Conservation (phyloP, 306 rosid genomes). For the Ochetophila trinervis region DNA sequence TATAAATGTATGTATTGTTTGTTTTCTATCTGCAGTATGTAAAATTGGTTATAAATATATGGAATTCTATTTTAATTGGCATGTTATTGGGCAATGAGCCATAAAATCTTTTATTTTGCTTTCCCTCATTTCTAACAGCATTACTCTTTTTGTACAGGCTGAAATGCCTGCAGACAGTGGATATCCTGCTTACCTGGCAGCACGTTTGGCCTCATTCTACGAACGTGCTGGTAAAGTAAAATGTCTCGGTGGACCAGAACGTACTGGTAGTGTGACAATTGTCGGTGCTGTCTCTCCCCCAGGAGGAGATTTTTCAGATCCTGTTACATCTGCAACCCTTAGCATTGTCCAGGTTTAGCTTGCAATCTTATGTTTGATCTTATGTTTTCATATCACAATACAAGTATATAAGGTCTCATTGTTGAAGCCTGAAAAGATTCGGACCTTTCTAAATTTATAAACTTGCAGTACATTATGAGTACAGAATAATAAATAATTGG, state of each 20-base stretch:
- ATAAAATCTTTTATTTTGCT: slow-evolving; percentile 1
- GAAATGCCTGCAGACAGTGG: slow-evolving; percentile 99
- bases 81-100: not conserved
- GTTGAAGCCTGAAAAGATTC: not conserved
- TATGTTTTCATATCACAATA: not conserved
- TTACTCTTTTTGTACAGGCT: slow-evolving; percentile 52
- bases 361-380: not conserved
- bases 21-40: no score
- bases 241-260: slow-evolving; percentile 98
- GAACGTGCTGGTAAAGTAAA: slow-evolving; percentile 99
- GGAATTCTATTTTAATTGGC: not conserved
- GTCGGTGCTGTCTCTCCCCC: slow-evolving; percentile 99
- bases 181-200: slow-evolving; percentile 97
- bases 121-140: slow-evolving; percentile 15
- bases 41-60: no score
- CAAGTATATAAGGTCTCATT: not conserved
- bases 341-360: slow-evolving; percentile 90
- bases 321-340: slow-evolving; percentile 99
- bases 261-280: slow-evolving; percentile 97
- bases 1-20: no score
- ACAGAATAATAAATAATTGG: not conserved
- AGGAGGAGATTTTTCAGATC: slow-evolving; percentile 99
- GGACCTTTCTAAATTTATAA: not conserved
- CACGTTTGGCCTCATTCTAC: slow-evolving; percentile 98
- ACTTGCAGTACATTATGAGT: not conserved